Evolutionary conservation across 2,329 filamentous ascomycete genomes (phyloP), one percentile per base, ranked within the genome.

Genomic region (Fusarium sp.): DNA sequence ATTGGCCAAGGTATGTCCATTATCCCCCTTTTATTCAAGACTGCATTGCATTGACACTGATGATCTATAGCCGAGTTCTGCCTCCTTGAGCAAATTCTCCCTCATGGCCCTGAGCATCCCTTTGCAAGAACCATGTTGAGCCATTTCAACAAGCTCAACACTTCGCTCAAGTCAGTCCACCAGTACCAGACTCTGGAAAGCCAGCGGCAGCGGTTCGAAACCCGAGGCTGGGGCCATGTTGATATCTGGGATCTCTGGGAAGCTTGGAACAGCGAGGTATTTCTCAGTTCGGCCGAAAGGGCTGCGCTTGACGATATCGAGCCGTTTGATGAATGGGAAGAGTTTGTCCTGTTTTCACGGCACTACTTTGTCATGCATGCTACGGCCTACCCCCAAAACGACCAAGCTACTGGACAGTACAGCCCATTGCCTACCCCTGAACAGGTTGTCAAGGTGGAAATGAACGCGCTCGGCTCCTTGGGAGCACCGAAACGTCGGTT

Each of bases 241-340:
- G 84, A 88, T 16, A 89, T 91, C 52, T 89, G 89, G 80, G 94
- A 92, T 76, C 85, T 98, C 13, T 98, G 95, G 94, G 89, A 95
- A 65, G 86, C 95, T 1, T 98, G 95, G 95, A 90, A 88, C 13
- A 90, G 93, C 74, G 85, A 90, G 16, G 80, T 84, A 4, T 95
- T 95, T 80, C 83, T 97, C 22, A 86, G 86, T 7, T 79, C 87
- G 1, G 82, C 86, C 1, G 88, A 94, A 71, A 89, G 94, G 72
- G 84, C 81, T 39, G 84, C 84, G 13, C 83, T 98, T 16, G 92
- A 98, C 76, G 80, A 84, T 1, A 83, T 95, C 18, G 96, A 98
- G 79, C 91, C 93, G 1, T 98, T 98, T 80, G 96, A 98, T 81
- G 95, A 98, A 83, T 98, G 95, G 95, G 96, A 98, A 82, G 96